Evolutionary conservation across 495 filamentous ascomycete genomes (phyloP).

Genomic region (Tuber melanosporum): DNA sequence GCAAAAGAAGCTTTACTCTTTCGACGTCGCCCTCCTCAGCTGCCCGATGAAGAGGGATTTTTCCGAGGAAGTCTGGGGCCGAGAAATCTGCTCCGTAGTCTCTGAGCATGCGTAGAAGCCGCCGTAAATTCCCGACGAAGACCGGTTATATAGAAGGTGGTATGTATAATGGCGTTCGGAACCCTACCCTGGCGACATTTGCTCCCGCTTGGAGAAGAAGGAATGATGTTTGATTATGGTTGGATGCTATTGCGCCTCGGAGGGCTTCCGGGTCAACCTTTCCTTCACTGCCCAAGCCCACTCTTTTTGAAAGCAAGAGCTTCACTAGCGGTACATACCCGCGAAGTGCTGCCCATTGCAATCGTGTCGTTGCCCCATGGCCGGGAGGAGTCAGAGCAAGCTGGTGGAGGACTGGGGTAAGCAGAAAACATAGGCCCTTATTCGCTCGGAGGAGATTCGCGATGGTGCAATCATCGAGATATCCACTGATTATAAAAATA

Average conservation of each 20-base stretch:
- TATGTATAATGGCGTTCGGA: not conserved
- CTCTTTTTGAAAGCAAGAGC: not conserved
- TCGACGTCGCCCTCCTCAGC: not conserved
- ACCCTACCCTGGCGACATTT: not conserved
- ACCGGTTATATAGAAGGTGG: not conserved
- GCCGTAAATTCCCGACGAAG: not conserved
- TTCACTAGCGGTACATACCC: not conserved
- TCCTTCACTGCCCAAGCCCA: not conserved
- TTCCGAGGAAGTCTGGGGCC: not conserved
- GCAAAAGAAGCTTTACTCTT: not conserved
- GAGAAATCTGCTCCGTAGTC: not conserved
- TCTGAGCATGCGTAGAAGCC: not conserved
- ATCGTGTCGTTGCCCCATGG: not conserved
- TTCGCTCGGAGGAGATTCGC: not conserved
- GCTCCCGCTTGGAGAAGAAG: not conserved
- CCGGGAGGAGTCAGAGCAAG: not conserved
- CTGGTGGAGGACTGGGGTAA: not conserved
- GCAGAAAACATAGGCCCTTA: not conserved
- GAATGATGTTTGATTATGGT: not conserved
- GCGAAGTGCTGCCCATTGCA: not conserved
- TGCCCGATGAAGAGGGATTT: not conserved
- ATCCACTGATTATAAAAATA: not conserved
- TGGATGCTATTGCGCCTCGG: not conserved
- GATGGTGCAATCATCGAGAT: not conserved
- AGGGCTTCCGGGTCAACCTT: not conserved